Conservation (phyloP, 1,284 basidiomycete genomes). For the Mycosarcoma mackinlayi region DNA sequence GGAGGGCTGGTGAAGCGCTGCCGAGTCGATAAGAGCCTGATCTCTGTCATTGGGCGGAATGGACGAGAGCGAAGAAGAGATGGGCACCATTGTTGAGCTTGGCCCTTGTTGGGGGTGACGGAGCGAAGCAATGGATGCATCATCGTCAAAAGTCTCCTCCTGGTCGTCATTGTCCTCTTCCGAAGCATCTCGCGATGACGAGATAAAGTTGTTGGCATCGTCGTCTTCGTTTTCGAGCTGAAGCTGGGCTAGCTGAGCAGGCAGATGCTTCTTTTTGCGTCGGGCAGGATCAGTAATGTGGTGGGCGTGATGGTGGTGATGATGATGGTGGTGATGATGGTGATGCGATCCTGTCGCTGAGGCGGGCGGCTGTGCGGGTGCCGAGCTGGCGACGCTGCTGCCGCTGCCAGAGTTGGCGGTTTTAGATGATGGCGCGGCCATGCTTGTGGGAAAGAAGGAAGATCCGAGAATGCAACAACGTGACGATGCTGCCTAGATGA, state of each 20-base stretch:
- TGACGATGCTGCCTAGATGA: no score
- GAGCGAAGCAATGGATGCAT: conserved; percentile 49
- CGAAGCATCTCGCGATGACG: conserved; percentile 51
- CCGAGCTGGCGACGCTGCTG: conserved; percentile 32
- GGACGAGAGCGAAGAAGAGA: conserved; percentile 41
- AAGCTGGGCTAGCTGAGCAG: conserved; percentile 47
- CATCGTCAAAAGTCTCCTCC: conserved; percentile 50
- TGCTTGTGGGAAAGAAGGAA: not conserved
- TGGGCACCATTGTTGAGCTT: conserved; percentile 34
- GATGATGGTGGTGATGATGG: conserved; percentile 46
- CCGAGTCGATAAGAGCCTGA: conserved; percentile 49
- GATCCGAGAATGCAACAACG: not conserved
- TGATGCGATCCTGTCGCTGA: conserved; percentile 9
- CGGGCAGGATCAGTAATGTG: conserved; percentile 50
- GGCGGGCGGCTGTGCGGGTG: conserved; percentile 2
- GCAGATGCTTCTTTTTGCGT: conserved; percentile 52
- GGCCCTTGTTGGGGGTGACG: conserved; percentile 36
- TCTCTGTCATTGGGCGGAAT: conserved; percentile 50
- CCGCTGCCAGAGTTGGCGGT: conserved; percentile 29
- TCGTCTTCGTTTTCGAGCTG: conserved; percentile 50
- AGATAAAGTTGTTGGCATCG: conserved; percentile 42
- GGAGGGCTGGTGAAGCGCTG: conserved; percentile 39
- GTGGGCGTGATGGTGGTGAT: conserved; percentile 47
- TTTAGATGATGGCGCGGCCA: conserved; percentile 23
- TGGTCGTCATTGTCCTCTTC: conserved; percentile 58